Evolutionary conservation across 2,329 filamentous ascomycete species (phyloP).

Genomic region (Sporothrix pallida): DNA sequence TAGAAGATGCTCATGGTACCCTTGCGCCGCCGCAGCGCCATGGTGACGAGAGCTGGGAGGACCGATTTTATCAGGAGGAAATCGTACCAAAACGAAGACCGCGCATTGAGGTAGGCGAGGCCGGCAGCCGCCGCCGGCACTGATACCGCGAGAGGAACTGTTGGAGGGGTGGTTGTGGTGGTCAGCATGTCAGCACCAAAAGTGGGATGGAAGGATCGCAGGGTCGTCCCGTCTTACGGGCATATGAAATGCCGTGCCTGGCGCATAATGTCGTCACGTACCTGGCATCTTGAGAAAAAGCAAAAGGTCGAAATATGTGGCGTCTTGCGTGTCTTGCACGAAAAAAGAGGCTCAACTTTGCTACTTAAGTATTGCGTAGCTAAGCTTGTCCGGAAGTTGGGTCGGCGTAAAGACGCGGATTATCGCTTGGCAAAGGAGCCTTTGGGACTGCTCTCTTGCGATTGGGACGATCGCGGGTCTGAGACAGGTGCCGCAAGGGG

Average conservation of each 20-base stretch:
- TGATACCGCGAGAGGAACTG: slow-evolving; percentile 60
- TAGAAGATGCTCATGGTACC: slow-evolving; percentile 78
- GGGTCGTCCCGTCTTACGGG: too few species aligned
- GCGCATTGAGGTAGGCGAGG: slow-evolving; percentile 80
- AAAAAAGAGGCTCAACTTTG: slow-evolving; percentile 1
- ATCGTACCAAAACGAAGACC: slow-evolving; percentile 71
- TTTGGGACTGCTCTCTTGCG: not conserved
- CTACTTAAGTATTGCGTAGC: not conserved
- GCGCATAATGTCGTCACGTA: not conserved
- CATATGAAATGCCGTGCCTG: too few species aligned
- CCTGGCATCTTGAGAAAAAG: slow-evolving; percentile 24
- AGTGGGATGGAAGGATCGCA: too few species aligned
- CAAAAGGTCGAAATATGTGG: not conserved
- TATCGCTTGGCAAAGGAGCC: slow-evolving; percentile 3
- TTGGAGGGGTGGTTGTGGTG: not conserved
- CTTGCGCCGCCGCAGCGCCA: slow-evolving; percentile 55
- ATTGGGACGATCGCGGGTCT: not conserved
- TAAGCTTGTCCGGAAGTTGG: not conserved
- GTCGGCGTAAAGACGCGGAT: not conserved
- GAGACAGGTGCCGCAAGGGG: not conserved
- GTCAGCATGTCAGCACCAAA: not conserved
- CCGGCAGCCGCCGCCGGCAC: slow-evolving; percentile 68
- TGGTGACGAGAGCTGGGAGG: slow-evolving; percentile 52
- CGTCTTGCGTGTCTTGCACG: slow-evolving; percentile 16
- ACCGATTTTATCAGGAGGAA: slow-evolving; percentile 61